A percentile compares a stretch with the other conserved stretches of the same genome.
Conservation (phyloP, 345 rosid species). For the Excoecaria cochinchinensis region DNA sequence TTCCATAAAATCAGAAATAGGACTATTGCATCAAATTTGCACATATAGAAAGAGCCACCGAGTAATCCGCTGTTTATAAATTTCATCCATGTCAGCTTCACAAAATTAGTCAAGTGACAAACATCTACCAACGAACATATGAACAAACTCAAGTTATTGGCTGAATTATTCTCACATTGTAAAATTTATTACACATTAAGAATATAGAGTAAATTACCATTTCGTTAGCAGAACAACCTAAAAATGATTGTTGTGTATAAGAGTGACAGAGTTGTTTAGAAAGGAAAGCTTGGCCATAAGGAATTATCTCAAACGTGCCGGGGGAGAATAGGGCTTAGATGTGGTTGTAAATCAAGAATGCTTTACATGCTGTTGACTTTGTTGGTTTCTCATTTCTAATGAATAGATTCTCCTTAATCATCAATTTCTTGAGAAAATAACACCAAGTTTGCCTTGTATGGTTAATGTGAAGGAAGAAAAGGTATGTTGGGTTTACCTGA, state of each 20-base stretch:
- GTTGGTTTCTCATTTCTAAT: not conserved
- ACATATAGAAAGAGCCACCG: not conserved
- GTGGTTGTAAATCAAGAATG: not conserved
- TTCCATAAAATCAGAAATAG: constrained; percentile 18
- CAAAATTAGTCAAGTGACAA: not conserved
- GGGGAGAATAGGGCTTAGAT: not conserved
- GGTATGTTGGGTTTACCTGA: constrained; percentile 45
- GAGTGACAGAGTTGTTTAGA: not conserved
- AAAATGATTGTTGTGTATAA: not conserved
- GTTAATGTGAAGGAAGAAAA: not conserved
- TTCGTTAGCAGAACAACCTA: not conserved
- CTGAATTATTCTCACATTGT: not conserved
- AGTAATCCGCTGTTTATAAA: not conserved
- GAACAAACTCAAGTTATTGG: not conserved
- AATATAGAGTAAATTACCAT: not conserved
- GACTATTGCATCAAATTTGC: not conserved
- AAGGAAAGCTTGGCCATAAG: constrained; percentile 1
- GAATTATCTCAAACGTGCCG: not conserved
- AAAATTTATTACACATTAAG: not conserved
- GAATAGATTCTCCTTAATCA: not conserved
- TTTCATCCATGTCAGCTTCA: not conserved
- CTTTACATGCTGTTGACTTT: not conserved
- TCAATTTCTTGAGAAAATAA: not conserved
- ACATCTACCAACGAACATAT: not conserved
- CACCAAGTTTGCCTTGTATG: not conserved